Evolutionary conservation across 352 stramenopile species (phyloP).

Genomic region (Achlya hypogyna): DNA sequence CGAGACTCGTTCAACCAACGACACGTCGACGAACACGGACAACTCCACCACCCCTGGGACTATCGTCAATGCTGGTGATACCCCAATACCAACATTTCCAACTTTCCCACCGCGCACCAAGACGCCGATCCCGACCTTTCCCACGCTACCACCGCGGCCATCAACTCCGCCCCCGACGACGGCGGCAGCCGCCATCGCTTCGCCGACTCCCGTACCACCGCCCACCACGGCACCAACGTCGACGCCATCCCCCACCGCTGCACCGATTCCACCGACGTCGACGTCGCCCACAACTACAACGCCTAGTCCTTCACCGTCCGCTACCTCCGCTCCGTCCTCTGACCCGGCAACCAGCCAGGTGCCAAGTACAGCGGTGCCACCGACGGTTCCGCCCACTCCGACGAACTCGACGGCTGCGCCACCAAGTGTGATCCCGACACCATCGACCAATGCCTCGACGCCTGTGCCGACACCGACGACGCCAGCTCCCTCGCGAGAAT

Average conservation of each 20-base stretch:
- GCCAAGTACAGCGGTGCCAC: neutral
- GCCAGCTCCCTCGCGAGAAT: neutral
- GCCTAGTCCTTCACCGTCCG: too few species aligned
- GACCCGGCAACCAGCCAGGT: neutral
- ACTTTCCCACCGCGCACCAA: neutral
- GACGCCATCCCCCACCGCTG: neutral
- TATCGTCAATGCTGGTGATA: too few species aligned
- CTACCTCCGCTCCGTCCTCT: neutral
- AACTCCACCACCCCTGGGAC: too few species aligned
- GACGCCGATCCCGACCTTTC: neutral
- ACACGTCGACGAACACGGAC: too few species aligned
- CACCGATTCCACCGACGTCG: neutral
- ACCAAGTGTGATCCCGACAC: neutral
- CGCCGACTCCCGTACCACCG: too few species aligned
- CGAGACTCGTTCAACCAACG: neutral
- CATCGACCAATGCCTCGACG: neutral
- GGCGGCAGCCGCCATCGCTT: too few species aligned
- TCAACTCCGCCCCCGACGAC: neutral
- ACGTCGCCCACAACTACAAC: neutral
- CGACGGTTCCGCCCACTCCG: neutral
- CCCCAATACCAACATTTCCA: neutral
- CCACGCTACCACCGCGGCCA: neutral
- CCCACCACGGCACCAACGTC: neutral
- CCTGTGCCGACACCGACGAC: neutral
- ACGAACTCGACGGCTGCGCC: neutral